A percentile compares a stretch with the other conserved stretches of the same genome.
These are phyloP conservation scores for Lyophyllum atratum DNA, from an alignment of 768 basidiomycete genomes.

Conservation along the genomic window DNA sequence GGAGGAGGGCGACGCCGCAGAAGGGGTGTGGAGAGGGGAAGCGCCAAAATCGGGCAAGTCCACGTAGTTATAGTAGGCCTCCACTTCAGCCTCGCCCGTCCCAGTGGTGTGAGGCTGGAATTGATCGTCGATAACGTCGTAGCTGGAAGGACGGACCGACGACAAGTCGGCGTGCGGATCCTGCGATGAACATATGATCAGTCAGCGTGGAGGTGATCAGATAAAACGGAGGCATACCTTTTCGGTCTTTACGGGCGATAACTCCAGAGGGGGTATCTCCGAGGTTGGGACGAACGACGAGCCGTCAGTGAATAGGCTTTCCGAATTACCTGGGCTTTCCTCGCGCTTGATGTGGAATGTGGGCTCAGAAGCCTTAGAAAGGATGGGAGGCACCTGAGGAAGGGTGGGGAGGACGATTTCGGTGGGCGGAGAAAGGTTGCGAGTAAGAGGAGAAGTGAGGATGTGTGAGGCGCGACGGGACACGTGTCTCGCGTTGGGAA, in stretches of 20 bases:
- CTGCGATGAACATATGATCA: slow-evolving; percentile 6
- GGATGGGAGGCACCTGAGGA: neutral
- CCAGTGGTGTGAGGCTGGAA: slow-evolving; percentile 14
- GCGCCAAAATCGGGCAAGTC: neutral
- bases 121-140: slow-evolving; percentile 16
- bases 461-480: neutral
- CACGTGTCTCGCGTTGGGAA: neutral
- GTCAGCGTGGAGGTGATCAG: neutral
- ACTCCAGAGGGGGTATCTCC: slow-evolving; percentile 24
- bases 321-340: neutral
- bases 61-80: slow-evolving; percentile 2
- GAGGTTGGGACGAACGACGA: slow-evolving; percentile 22
- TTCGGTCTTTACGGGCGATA: slow-evolving; percentile 15
- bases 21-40: neutral
- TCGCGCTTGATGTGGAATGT: slow-evolving; percentile 1
- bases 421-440: neutral
- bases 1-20: neutral
- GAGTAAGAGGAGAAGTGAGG: neutral
- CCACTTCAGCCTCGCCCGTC: neutral
- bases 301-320: neutral
- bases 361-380: neutral
- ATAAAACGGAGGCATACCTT: slow-evolving; percentile 9
- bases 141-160: slow-evolving; percentile 15
- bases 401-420: neutral
- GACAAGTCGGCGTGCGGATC: slow-evolving; percentile 5